Conservation (phyloP, 1,284 basidiomycete species). For the Trametes polyzona region DNA sequence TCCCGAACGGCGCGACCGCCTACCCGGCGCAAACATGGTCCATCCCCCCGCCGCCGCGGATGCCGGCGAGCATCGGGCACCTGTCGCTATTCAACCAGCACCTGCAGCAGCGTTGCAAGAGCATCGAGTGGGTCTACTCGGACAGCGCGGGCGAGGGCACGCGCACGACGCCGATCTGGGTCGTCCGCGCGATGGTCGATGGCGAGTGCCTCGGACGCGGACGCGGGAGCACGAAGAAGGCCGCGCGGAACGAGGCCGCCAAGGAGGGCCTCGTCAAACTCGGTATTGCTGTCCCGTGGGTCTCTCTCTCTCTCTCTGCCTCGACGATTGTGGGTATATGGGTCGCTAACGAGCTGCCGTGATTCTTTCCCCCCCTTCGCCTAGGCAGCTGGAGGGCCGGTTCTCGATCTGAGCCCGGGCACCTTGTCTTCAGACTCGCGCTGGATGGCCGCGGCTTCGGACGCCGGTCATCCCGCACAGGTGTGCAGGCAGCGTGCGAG, state of each 20-base stretch:
- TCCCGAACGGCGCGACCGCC: slow-evolving; percentile 1
- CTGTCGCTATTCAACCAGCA: slow-evolving; percentile 78
- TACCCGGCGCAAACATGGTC: slow-evolving; percentile 25
- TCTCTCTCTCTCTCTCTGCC: slow-evolving; percentile 2
- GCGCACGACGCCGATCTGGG: slow-evolving; percentile 73
- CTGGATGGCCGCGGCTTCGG: slow-evolving; percentile 33
- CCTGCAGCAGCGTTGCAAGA: slow-evolving; percentile 57
- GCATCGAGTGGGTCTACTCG: slow-evolving; percentile 71
- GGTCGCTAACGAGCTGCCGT: slow-evolving; percentile 5
- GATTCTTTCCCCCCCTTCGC: too few species aligned
- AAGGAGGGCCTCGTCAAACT: slow-evolving; percentile 39
- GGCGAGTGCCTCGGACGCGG: slow-evolving; percentile 61
- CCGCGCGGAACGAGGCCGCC: slow-evolving; percentile 65
- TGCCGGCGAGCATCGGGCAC: slow-evolving; percentile 52
- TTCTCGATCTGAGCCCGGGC: slow-evolving; percentile 23
- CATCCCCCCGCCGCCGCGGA: slow-evolving; percentile 33
- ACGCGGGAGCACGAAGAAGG: slow-evolving; percentile 72
- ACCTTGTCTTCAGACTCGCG: slow-evolving; percentile 39
- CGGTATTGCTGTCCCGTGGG: slow-evolving; percentile 38
- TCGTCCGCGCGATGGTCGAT: slow-evolving; percentile 62
- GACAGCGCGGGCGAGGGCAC: slow-evolving; percentile 49
- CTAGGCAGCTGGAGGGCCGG: slow-evolving; percentile 27
- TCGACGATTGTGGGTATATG: neutral
- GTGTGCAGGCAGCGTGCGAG: slow-evolving; percentile 38
- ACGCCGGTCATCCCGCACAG: slow-evolving; percentile 36